Evolutionary conservation across 1,284 basidiomycete species (phyloP).

Genomic region (Tilletia indica): DNA sequence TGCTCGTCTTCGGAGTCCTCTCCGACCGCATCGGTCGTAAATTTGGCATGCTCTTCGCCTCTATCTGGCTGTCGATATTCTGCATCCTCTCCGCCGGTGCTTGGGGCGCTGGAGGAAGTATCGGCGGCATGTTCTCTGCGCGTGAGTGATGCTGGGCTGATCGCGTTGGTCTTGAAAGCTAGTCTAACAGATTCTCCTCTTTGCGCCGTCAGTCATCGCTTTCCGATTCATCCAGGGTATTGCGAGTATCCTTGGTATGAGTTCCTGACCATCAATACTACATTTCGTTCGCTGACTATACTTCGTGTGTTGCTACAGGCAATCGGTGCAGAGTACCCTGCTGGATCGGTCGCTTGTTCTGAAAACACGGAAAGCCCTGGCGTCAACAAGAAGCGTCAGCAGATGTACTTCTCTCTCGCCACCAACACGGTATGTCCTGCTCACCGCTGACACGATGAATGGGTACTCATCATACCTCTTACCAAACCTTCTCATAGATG

Average conservation of each 20-base stretch:
- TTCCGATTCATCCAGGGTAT: constrained; percentile 62
- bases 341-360: constrained; percentile 83
- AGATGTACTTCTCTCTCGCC: constrained; percentile 80
- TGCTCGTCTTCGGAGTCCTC: constrained; percentile 63
- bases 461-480: constrained; percentile 44
- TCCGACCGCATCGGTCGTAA: constrained; percentile 62
- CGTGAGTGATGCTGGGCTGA: constrained; percentile 57
- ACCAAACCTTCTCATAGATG: constrained; percentile 65
- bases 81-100: constrained; percentile 73
- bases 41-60: constrained; percentile 71
- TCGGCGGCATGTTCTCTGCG: constrained; percentile 72
- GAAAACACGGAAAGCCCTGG: constrained; percentile 77
- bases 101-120: constrained; percentile 71
- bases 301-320: background rate
- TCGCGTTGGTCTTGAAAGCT: background rate
- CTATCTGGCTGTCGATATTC: constrained; percentile 40
- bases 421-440: constrained; percentile 65
- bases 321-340: constrained; percentile 84
- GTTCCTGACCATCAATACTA: background rate
- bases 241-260: constrained; percentile 11
- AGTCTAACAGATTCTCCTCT: background rate
- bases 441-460: constrained; percentile 25
- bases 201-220: constrained; percentile 55
- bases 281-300: background rate
- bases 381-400: constrained; percentile 74